Percentiles rank a stretch among this genome's conserved stretches.
These are phyloP conservation scores for Kalanchoe fedtschenkoi DNA, from an alignment of 164 flowering plant species.

Conservation along the genomic window DNA sequence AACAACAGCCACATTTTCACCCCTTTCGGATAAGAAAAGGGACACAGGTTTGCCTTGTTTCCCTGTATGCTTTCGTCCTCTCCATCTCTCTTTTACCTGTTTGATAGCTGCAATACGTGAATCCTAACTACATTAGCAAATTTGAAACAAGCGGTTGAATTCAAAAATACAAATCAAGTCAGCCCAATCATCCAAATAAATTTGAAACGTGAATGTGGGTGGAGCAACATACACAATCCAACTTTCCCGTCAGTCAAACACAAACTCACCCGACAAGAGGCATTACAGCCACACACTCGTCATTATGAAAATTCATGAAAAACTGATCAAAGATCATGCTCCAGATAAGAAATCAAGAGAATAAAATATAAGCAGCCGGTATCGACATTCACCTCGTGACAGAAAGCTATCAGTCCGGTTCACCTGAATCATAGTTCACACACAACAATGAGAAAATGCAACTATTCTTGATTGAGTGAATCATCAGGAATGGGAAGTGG, in stretches of 20 bases:
- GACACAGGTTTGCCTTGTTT: constrained; percentile 36
- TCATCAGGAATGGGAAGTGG: not conserved
- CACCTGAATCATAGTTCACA: constrained; percentile 1
- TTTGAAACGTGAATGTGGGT: too few species aligned
- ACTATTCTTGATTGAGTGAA: not conserved
- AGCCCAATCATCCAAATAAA: not conserved
- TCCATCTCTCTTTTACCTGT: constrained; percentile 68
- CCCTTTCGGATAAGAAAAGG: constrained; percentile 60
- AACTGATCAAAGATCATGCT: not conserved
- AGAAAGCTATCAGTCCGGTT: not conserved
- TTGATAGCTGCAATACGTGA: constrained; percentile 37
- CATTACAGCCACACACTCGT: too few species aligned
- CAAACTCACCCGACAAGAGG: too few species aligned
- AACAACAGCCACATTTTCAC: constrained; percentile 80
- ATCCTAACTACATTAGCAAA: constrained; percentile 7
- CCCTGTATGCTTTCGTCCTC: constrained; percentile 28
- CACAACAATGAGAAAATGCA: not conserved
- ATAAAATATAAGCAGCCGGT: not conserved
- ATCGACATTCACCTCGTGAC: not conserved
- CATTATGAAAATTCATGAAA: not conserved
- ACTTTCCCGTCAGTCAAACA: too few species aligned
- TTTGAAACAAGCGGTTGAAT: not conserved
- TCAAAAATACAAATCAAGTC: not conserved
- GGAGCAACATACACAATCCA: too few species aligned
- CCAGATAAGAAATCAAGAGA: not conserved